Conservation (phyloP, 768 basidiomycete genomes). For the Tulasnella sp. region DNA sequence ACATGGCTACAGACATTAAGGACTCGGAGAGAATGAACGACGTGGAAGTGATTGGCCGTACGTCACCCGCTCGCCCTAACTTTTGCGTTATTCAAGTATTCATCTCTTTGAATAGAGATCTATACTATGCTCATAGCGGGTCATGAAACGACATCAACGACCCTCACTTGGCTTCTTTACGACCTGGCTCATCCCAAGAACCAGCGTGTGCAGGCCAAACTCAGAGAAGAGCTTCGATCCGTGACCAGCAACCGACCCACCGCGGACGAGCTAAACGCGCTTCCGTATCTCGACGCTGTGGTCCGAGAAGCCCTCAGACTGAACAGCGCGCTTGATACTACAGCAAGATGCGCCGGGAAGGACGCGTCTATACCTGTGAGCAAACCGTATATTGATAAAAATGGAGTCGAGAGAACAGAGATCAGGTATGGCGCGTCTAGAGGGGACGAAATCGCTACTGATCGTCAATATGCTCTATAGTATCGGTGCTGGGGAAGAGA, state of each 20-base stretch:
- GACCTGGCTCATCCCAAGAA: slow-evolving; percentile 44
- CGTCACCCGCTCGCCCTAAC: slow-evolving; percentile 58
- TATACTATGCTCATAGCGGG: slow-evolving; percentile 65
- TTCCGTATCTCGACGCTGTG: slow-evolving; percentile 43
- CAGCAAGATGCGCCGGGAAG: slow-evolving; percentile 51
- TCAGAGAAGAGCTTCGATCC: slow-evolving; percentile 48
- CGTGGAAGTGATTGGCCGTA: slow-evolving; percentile 62
- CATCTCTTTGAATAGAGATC: slow-evolving; percentile 50
- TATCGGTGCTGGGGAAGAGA: slow-evolving; percentile 26
- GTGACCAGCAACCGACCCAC: slow-evolving; percentile 36
- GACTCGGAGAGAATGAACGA: slow-evolving; percentile 61
- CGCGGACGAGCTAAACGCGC: slow-evolving; percentile 40
- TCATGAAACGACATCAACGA: slow-evolving; percentile 22
- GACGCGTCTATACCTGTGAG: slow-evolving; percentile 60
- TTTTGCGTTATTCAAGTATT: neutral
- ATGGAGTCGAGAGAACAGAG: slow-evolving; percentile 48
- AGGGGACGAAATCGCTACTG: neutral
- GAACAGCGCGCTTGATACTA: slow-evolving; percentile 55
- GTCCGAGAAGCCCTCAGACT: slow-evolving; percentile 58
- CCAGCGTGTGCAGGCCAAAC: slow-evolving; percentile 55
- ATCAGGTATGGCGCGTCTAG: slow-evolving; percentile 45
- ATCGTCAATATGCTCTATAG: neutral
- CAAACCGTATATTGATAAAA: slow-evolving; percentile 51
- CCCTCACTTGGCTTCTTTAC: slow-evolving; percentile 26
- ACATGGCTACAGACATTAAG: slow-evolving; percentile 63